phyloP scores from a whole-genome alignment of 768 basidiomycete species.

The Russula compacta region DNA sequence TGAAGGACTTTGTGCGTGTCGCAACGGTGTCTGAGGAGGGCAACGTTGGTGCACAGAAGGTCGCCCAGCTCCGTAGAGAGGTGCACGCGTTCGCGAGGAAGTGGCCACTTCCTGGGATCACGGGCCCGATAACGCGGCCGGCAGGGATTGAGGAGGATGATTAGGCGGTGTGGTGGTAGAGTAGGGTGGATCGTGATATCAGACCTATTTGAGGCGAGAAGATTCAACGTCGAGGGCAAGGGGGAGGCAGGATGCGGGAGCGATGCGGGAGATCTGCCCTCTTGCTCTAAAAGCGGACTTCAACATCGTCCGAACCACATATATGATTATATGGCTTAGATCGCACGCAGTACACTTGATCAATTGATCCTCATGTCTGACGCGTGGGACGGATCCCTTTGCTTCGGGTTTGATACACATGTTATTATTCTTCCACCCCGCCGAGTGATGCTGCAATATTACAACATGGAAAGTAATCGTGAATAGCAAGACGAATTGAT shows the following conservation, averaged over 20 bases:
- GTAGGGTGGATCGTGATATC: neutral
- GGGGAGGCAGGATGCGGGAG: neutral
- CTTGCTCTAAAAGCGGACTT: slow-evolving; percentile 16
- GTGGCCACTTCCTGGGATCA: slow-evolving; percentile 91
- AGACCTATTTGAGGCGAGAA: neutral
- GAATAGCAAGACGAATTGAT: no score
- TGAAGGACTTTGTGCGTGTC: slow-evolving; percentile 91
- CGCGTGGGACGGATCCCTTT: neutral
- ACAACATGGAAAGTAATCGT: neutral
- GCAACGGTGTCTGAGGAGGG: slow-evolving; percentile 62
- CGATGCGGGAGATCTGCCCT: neutral
- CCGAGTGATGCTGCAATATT: neutral
- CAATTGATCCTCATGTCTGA: neutral
- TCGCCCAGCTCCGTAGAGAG: slow-evolving; percentile 67
- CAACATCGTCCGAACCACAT: slow-evolving; percentile 19
- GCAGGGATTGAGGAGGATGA: slow-evolving; percentile 53
- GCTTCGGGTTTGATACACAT: neutral
- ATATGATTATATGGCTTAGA: neutral
- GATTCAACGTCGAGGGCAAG: slow-evolving; percentile 18
- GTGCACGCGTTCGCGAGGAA: slow-evolving; percentile 71
- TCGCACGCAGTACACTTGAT: neutral
- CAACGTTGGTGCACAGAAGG: slow-evolving; percentile 59
- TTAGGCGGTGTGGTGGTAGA: slow-evolving; percentile 7
- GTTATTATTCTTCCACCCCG: neutral
- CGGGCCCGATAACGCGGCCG: slow-evolving; percentile 39